A percentile compares a stretch with the other conserved stretches of the same genome.
Evolutionary conservation across 1,284 basidiomycete genomes (phyloP).

Genomic region (Microbotryum violaceum): DNA sequence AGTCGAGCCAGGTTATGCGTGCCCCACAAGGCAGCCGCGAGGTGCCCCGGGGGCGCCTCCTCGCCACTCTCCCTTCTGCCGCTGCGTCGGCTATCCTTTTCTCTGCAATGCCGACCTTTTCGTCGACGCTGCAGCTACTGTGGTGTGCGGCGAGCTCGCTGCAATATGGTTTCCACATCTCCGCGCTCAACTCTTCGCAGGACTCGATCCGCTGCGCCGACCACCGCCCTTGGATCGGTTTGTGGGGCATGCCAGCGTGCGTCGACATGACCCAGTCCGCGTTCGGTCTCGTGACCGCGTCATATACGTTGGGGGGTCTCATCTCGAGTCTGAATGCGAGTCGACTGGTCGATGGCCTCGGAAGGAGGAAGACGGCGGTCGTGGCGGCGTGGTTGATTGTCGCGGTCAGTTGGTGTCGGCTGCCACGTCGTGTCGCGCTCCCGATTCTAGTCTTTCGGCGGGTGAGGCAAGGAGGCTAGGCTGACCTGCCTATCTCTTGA

Average conservation of each 20-base stretch:
- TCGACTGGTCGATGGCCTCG: slow-evolving; percentile 23
- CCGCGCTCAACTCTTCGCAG: slow-evolving; percentile 27
- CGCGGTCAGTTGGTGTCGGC: slow-evolving; percentile 8
- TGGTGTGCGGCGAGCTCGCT: slow-evolving; percentile 6
- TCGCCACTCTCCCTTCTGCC: too few relatives aligned
- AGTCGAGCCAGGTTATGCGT: too few relatives aligned
- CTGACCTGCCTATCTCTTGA: not conserved
- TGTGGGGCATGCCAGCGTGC: slow-evolving; percentile 16
- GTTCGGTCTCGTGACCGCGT: slow-evolving; percentile 34
- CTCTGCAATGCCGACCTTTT: too few relatives aligned
- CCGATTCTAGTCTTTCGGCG: too few relatives aligned
- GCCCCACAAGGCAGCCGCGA: too few relatives aligned
- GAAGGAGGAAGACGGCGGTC: slow-evolving; percentile 25
- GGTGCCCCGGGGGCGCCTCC: too few relatives aligned
- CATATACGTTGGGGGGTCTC: slow-evolving; percentile 43
- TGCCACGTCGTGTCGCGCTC: not conserved
- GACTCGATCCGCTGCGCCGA: slow-evolving; percentile 20
- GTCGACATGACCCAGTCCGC: slow-evolving; percentile 12
- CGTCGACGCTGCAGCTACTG: too few relatives aligned
- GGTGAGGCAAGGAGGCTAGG: not conserved
- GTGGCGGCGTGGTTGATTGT: slow-evolving; percentile 10
- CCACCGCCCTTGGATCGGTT: not conserved
- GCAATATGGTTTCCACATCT: slow-evolving; percentile 35
- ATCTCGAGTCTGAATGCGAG: slow-evolving; percentile 35
- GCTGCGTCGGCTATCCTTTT: too few relatives aligned